Base-by-base conservation (phyloP, 1,284 basidiomycete species). In the Austropuccinia psidii region DNA sequence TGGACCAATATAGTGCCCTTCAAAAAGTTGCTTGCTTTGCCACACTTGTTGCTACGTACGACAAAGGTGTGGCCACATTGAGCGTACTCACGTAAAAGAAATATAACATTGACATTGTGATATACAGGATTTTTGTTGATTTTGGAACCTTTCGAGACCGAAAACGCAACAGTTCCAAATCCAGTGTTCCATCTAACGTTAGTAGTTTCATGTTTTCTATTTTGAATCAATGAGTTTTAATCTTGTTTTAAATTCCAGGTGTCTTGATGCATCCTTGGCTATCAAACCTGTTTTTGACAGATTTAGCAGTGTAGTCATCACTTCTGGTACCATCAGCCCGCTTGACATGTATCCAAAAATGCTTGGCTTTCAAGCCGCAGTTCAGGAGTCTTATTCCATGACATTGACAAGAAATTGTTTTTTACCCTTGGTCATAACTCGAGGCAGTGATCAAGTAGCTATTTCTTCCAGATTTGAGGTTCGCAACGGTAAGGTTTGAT, bases 281-380 rank as follows among this genome's bases (percentile, higher is more conserved):
- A 99, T 98, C 78, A 92, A 93, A 77, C 96, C 96, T 0, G 91
- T 99, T 29, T 98, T 99, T 80, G 96, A 99, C 80, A 89, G 94
- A 54, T 99, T 98, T 81, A 94, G 91, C 80, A 94, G 90, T 76
- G 96, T 99, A 54, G 93, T 98, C 78, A 98, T 99, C 81, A 98
- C 96, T 0, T 97, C 93, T 15, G 96, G 96, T 78, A 98, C 96
- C 37, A 94, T 99, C 78, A 97, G 93, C 7, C 96, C 96, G 5
- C 83, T 98, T 73, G 96, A 99, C 83, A 99, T 99, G 96, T 96
- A 99, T 81, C 96, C 96, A 27, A 99, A 98, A 83, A 99, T 99
- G 90, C 85, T 99, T 52, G 92, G 95, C 78, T 99, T 99, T 81
- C 93, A 93, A 37, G 94, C 96, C 1, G 93, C 96, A 27, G 91